A percentile compares a stretch with the other conserved stretches of the same genome.
phyloP scores from a whole-genome alignment of 2,329 filamentous ascomycete genomes.

The Coniosporium tulheliwenetii region DNA sequence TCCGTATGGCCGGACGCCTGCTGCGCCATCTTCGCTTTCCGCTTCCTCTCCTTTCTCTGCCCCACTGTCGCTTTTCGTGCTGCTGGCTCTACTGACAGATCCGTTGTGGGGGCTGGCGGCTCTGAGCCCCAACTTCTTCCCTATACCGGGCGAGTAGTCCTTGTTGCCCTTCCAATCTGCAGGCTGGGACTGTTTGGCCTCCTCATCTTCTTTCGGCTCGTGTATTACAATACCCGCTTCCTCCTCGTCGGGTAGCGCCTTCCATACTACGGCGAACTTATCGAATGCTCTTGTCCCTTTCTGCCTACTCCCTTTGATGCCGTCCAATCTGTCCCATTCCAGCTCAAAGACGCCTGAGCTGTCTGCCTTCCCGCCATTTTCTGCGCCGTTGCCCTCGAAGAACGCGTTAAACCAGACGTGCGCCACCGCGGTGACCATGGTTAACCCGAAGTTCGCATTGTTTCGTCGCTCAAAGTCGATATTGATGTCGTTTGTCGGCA shows the following conservation, averaged over 20 bases:
- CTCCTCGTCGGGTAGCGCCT: slow-evolving; percentile 16
- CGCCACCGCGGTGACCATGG: slow-evolving; percentile 82
- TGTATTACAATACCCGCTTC: slow-evolving; percentile 32
- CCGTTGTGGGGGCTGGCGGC: slow-evolving; percentile 49
- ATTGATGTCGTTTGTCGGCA: slow-evolving; percentile 77
- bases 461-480: slow-evolving; percentile 80
- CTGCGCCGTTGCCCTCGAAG: slow-evolving; percentile 71
- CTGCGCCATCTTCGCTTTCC: no score
- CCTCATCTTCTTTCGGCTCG: slow-evolving; percentile 50
- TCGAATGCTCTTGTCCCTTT: slow-evolving; percentile 78
- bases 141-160: slow-evolving; percentile 10
- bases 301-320: slow-evolving; percentile 74
- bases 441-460: slow-evolving; percentile 56
- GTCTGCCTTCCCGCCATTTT: slow-evolving; percentile 48
- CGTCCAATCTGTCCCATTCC: slow-evolving; percentile 72
- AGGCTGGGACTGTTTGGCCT: slow-evolving; percentile 52
- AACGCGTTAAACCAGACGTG: slow-evolving; percentile 96
- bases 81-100: slow-evolving; percentile 58
- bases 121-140: slow-evolving; percentile 54
- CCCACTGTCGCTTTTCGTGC: slow-evolving; percentile 31
- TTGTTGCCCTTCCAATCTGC: slow-evolving; percentile 60
- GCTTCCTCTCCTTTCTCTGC: no score
- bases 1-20: no score
- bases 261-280: slow-evolving; percentile 74
- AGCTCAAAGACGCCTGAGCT: slow-evolving; percentile 57